phyloP scores from a whole-genome alignment of 2,329 filamentous ascomycete species.

The Trichoderma simmonsii region DNA sequence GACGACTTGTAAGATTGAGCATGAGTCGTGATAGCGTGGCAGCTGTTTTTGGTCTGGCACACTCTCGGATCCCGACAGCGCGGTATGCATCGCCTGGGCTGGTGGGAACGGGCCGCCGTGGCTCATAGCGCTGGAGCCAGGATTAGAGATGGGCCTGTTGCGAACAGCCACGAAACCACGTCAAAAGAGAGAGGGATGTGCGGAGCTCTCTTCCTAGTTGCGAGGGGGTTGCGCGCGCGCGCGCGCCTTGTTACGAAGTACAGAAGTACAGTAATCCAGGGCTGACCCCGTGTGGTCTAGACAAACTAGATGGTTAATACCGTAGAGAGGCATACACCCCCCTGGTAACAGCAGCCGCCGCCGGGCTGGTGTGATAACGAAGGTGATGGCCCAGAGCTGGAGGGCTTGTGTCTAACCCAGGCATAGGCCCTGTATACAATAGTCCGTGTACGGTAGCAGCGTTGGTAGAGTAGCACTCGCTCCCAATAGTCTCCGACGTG shows the following conservation, averaged over 20 bases:
- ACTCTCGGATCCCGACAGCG: constrained; percentile 7
- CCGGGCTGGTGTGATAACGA: neutral
- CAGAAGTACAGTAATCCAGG: neutral
- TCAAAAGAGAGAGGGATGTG: constrained; percentile 8
- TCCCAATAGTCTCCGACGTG: constrained; percentile 9
- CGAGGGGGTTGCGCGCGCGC: neutral
- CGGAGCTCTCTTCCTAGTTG: neutral
- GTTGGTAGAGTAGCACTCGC: constrained; percentile 11
- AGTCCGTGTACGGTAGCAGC: neutral
- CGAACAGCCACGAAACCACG: constrained; percentile 12
- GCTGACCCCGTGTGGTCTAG: neutral
- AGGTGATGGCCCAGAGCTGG: neutral
- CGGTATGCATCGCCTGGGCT: constrained; percentile 17
- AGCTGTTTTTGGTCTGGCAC: neutral
- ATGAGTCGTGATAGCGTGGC: constrained; percentile 1
- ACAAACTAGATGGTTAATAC: neutral
- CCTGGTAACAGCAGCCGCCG: neutral
- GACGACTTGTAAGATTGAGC: neutral
- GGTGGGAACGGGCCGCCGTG: constrained; percentile 16
- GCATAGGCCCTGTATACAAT: neutral
- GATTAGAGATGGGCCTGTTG: constrained; percentile 6
- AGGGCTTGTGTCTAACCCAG: neutral
- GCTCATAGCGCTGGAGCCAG: constrained; percentile 4
- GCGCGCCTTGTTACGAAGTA: neutral
- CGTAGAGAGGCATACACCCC: neutral